Percentiles rank a stretch among this genome's conserved stretches.
Evolutionary conservation across 352 stramenopile genomes (phyloP).

Genomic region (Phytophthora cactorum): DNA sequence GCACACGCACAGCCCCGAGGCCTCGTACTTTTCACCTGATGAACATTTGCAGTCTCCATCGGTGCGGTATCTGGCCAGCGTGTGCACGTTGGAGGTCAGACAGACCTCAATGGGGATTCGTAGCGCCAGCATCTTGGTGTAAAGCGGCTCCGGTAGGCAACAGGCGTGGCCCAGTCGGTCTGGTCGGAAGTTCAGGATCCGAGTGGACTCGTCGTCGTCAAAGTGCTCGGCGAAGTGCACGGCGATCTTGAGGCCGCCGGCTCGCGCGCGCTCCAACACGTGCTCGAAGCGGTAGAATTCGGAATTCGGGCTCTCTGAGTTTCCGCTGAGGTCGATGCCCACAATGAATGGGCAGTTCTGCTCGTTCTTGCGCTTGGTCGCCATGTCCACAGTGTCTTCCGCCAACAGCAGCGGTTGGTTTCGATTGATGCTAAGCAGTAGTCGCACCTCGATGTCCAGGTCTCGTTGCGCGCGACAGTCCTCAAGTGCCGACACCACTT

Average conservation of each 20-base stretch:
- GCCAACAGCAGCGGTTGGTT: slow-evolving; percentile 71
- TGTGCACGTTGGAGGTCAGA: slow-evolving; percentile 95
- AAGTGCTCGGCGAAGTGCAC: slow-evolving; percentile 94
- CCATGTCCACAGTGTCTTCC: slow-evolving; percentile 67
- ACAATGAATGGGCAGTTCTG: slow-evolving; percentile 65
- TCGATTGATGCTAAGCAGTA: slow-evolving; percentile 86
- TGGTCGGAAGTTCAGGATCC: slow-evolving; percentile 89
- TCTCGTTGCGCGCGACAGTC: slow-evolving; percentile 63
- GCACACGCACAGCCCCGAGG: slow-evolving; percentile 58
- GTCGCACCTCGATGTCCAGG: slow-evolving; percentile 72
- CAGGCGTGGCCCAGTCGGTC: slow-evolving; percentile 94
- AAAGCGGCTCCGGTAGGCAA: slow-evolving; percentile 75
- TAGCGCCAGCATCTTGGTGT: slow-evolving; percentile 65
- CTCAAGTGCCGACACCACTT: slow-evolving; percentile 70
- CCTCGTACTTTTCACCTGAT: slow-evolving; percentile 38
- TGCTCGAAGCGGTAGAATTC: slow-evolving; percentile 88
- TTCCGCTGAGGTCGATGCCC: slow-evolving; percentile 88
- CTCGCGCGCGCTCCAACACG: slow-evolving; percentile 72
- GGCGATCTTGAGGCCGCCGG: slow-evolving; percentile 82
- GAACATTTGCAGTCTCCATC: slow-evolving; percentile 40
- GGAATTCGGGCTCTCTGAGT: slow-evolving; percentile 77
- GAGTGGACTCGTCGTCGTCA: slow-evolving; percentile 76
- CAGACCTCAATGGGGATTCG: slow-evolving; percentile 94
- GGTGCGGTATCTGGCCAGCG: slow-evolving; percentile 79
- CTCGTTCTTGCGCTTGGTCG: slow-evolving; percentile 53